These are phyloP conservation scores for Polytrichum commune DNA, from an alignment of 225 moss, liverwort and hornwort genomes.

Conservation along the genomic window DNA sequence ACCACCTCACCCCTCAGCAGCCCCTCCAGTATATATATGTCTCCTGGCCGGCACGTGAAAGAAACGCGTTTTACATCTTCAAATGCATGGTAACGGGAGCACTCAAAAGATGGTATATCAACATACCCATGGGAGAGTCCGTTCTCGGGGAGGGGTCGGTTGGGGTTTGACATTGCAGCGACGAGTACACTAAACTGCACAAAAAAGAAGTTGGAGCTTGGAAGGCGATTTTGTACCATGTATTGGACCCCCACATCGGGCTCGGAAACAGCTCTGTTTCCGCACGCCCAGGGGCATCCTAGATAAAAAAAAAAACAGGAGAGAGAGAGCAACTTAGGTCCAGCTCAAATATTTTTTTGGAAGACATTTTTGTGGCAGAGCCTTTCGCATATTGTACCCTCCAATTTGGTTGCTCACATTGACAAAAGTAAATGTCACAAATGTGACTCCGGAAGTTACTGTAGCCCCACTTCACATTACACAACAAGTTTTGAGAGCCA, in stretches of 20 bases:
- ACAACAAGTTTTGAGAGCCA: too few relatives aligned
- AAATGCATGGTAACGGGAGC: slow-evolving; percentile 11
- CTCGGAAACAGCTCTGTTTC: neutral
- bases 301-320: too few relatives aligned
- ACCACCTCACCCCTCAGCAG: slow-evolving; percentile 14
- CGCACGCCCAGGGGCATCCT: too few relatives aligned
- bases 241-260: slow-evolving; percentile 7
- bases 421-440: slow-evolving; percentile 28
- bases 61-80: slow-evolving; percentile 2
- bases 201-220: slow-evolving; percentile 5
- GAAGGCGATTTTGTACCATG: slow-evolving; percentile 23
- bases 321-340: slow-evolving; percentile 14
- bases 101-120: slow-evolving; percentile 7
- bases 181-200: slow-evolving; percentile 5
- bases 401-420: slow-evolving; percentile 26
- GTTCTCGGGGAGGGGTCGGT: slow-evolving; percentile 2
- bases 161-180: slow-evolving; percentile 12
- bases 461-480: neutral
- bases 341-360: slow-evolving; percentile 2
- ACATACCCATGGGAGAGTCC: neutral
- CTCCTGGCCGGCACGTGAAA: neutral
- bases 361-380: slow-evolving; percentile 9
- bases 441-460: slow-evolving; percentile 19
- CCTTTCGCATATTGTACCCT: slow-evolving; percentile 24
- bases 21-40: slow-evolving; percentile 14